Conservation (phyloP, 768 basidiomycete genomes). For the Amanita pallidorosea region DNA sequence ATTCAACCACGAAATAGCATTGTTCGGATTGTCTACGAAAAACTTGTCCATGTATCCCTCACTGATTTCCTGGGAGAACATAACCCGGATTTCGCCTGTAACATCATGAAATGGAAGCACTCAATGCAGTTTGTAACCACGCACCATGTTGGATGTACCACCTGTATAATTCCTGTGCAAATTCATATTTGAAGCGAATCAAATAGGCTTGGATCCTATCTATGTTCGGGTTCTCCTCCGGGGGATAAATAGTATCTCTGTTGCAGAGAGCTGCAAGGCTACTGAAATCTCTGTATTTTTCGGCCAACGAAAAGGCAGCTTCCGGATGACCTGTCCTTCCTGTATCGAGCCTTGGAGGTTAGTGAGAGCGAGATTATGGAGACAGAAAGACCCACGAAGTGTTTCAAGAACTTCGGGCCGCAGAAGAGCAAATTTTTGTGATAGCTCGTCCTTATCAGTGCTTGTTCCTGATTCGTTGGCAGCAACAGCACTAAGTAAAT, state of each 20-base stretch:
- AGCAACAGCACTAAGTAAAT: constrained; percentile 28
- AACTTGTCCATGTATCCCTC: constrained; percentile 58
- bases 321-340: constrained; percentile 56
- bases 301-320: constrained; percentile 75
- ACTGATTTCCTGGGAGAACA: constrained; percentile 70
- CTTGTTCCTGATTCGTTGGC: constrained; percentile 36
- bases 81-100: constrained; percentile 66
- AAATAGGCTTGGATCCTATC: constrained; percentile 62
- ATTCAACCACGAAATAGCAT: constrained; percentile 78
- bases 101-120: not conserved
- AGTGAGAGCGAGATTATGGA: not conserved
- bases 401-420: constrained; percentile 73
- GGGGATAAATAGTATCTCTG: constrained; percentile 50
- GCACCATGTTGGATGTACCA: constrained; percentile 89
- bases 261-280: constrained; percentile 82
- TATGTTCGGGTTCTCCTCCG: constrained; percentile 53
- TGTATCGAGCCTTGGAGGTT: constrained; percentile 16
- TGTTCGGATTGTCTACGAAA: constrained; percentile 48
- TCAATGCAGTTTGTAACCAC: constrained; percentile 9
- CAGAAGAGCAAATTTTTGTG: constrained; percentile 57
- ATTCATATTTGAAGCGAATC: constrained; percentile 68
- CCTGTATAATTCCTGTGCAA: constrained; percentile 81
- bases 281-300: constrained; percentile 77
- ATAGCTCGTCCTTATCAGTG: constrained; percentile 47
- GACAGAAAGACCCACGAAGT: constrained; percentile 45